Base-by-base conservation (phyloP, 2,329 filamentous ascomycete species). In the Trichothecium sympodiale region DNA sequence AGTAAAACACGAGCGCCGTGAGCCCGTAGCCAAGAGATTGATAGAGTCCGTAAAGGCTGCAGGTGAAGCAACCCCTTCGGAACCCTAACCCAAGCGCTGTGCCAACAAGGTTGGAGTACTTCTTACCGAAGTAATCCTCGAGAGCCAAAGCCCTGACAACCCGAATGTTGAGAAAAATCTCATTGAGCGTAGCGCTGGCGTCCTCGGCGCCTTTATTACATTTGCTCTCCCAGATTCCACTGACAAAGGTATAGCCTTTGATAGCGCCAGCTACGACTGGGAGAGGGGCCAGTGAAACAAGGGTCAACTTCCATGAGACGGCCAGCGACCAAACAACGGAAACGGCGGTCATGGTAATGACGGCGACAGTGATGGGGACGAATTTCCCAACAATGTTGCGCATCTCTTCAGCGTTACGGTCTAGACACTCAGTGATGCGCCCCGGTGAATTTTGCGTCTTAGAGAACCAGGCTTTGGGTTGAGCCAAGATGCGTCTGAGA, bases 401-500 rank as follows among this genome's bases (percentile, higher is more conserved):
- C 74, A 91, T 88, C 51, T 94, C 86, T 52, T 96, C 87, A 0
- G 81, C 83, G 47, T 85, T 83, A 13, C 81, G 73, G 48, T 94
- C 85, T 0, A 96, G 68, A 31, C 72, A 80, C 41, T 84, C 77
- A 1, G 69, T 76, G 29, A 96, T 66, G 2, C 68, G 65, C 1
- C 67, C 64, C 0, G 80, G 62, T 0, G 70, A 74, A 53, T 91
- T 83, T 25, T 67, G 64, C 2, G 80, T 66, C 34, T 69, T 62
- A 43, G 86, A 79, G 46, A 94, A 94, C 80, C 87, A 96, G 4
- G 70, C 58, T 41, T 72, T 77, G 1, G 84, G 81, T 50, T 95
- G 89, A 28, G 71, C 66, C 1, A 96, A 64, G 13, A 94, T 76
- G 2, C 72, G 69, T 33, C 65, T 66, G 43, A 94, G 63, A 0